Conservation (phyloP, 768 basidiomycete genomes). For the Boletus reticuloceps region DNA sequence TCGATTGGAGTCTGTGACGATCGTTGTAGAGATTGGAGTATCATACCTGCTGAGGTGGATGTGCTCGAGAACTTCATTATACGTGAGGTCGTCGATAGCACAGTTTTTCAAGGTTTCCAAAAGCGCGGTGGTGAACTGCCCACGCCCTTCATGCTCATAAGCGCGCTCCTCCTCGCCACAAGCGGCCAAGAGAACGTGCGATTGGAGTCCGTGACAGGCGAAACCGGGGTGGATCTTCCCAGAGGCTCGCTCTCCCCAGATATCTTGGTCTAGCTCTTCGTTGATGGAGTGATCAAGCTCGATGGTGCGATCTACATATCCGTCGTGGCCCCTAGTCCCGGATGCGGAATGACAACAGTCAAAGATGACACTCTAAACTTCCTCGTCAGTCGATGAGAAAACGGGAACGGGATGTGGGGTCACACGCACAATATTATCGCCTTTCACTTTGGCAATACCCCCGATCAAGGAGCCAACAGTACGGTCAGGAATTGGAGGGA, state of each 20-base stretch:
- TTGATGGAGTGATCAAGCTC: conserved; percentile 1
- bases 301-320: conserved; percentile 5
- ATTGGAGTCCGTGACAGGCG: conserved; percentile 28
- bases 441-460: conserved; percentile 36
- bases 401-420: background rate
- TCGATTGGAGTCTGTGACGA: background rate
- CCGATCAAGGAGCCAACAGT: conserved; percentile 38
- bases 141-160: conserved; percentile 18
- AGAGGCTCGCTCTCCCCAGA: conserved; percentile 20
- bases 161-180: conserved; percentile 40
- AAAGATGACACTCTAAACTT: conserved; percentile 42
- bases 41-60: conserved; percentile 1
- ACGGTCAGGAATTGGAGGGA: conserved; percentile 41
- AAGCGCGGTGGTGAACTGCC: conserved; percentile 27
- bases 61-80: conserved; percentile 18
- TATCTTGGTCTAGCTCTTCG: conserved; percentile 24
- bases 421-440: conserved; percentile 42
- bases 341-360: conserved; percentile 47
- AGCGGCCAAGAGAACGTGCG: conserved; percentile 44
- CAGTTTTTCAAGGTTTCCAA: conserved; percentile 9
- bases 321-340: conserved; percentile 25
- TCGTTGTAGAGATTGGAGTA: conserved; percentile 4
- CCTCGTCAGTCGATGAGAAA: background rate
- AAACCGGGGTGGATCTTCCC: conserved; percentile 11
- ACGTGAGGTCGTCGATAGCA: conserved; percentile 20